Evolutionary conservation across 2,329 filamentous ascomycete genomes (phyloP).

Genomic region (Ustulina deusta): DNA sequence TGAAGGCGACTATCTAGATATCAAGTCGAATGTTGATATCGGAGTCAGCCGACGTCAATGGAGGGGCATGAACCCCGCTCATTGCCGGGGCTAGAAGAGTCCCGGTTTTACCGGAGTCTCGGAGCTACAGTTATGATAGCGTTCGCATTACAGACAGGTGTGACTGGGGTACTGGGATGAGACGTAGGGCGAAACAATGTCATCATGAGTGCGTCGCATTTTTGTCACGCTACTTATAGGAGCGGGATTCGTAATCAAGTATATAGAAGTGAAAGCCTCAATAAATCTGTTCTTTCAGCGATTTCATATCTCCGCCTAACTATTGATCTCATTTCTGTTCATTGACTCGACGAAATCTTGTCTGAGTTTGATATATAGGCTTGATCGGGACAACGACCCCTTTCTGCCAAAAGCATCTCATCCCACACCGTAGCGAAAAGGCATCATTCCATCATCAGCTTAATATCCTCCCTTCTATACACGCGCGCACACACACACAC

Average conservation of each 20-base stretch:
- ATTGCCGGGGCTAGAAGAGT: not conserved
- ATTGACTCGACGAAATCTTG: not conserved
- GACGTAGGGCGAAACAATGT: not conserved
- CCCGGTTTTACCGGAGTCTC: too few species aligned
- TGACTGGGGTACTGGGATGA: not conserved
- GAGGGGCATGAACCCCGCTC: conserved; percentile 11
- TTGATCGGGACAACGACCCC: not conserved
- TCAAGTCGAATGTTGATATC: not conserved
- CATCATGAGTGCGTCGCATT: conserved; percentile 22
- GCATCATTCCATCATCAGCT: not conserved
- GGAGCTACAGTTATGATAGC: conserved; percentile 24
- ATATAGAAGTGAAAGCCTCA: not conserved
- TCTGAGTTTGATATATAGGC: not conserved
- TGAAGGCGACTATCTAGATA: too few species aligned
- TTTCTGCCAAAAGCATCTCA: not conserved
- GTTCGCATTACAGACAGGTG: too few species aligned
- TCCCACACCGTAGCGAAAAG: not conserved
- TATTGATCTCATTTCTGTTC: not conserved
- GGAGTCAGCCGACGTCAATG: conserved; percentile 37
- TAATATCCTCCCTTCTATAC: conserved; percentile 10
- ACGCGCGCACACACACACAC: not conserved
- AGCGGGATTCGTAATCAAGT: not conserved
- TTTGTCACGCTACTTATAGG: not conserved
- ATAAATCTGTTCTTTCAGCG: too few species aligned
- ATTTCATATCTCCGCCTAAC: not conserved